These are phyloP conservation scores for Tillandsia fasciculata DNA, from an alignment of 176 grass and related monocot species.

Conservation along the genomic window DNA sequence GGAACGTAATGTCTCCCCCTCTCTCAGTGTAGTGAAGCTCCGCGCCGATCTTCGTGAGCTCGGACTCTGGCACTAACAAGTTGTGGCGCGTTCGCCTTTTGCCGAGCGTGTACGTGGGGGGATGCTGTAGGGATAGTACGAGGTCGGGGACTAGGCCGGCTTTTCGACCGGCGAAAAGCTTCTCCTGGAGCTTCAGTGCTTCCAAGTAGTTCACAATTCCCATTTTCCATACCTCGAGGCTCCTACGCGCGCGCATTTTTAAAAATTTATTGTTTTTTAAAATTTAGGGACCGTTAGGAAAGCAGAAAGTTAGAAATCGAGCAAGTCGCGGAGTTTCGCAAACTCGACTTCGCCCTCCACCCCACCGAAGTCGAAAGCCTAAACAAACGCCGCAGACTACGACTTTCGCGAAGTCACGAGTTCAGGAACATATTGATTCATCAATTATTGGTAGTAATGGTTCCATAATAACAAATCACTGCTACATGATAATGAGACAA, in stretches of 20 bases:
- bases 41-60: conserved; percentile 53
- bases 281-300: not conserved
- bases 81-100: conserved; percentile 75
- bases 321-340: too few species aligned
- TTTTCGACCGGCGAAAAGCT: conserved; percentile 56
- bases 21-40: conserved; percentile 68
- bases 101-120: conserved; percentile 83
- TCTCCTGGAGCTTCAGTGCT: conserved; percentile 80
- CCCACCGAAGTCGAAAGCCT: too few species aligned
- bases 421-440: too few species aligned
- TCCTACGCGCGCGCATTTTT: conserved; percentile 15
- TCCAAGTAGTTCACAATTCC: conserved; percentile 63
- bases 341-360: too few species aligned
- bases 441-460: too few species aligned
- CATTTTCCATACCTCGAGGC: conserved; percentile 55
- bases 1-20: conserved; percentile 89
- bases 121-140: conserved; percentile 74
- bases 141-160: conserved; percentile 39
- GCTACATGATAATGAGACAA: too few species aligned
- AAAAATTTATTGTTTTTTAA: conserved; percentile 5
- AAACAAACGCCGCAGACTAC: too few species aligned
- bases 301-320: too few species aligned
- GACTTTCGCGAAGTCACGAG: too few species aligned
- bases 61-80: conserved; percentile 43
- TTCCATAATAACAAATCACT: too few species aligned